Percentiles rank a stretch among this genome's conserved stretches.
phyloP scores from a whole-genome alignment of 1,284 basidiomycete species.

The Austropuccinia psidii region DNA sequence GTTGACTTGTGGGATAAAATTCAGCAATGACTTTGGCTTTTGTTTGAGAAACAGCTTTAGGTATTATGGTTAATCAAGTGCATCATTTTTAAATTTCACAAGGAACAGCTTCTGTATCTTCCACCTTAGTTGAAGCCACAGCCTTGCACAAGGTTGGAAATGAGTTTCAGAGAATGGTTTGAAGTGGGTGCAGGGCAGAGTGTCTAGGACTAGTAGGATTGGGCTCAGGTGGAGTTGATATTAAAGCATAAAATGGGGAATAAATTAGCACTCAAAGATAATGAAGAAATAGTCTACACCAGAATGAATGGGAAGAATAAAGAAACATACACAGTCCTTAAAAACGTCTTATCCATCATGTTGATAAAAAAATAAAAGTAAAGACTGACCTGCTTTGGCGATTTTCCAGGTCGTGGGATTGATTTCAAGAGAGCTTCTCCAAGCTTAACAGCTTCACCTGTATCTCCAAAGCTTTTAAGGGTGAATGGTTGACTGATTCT shows the following conservation, averaged over 20 bases:
- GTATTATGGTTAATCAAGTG: conserved; percentile 60
- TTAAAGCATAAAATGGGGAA: conserved; percentile 60
- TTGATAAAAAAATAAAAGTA: not conserved
- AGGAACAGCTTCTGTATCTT: conserved; percentile 13
- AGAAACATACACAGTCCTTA: no score
- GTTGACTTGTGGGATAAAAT: conserved; percentile 50
- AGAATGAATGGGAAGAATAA: not conserved
- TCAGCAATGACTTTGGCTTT: conserved; percentile 42
- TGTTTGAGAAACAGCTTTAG: conserved; percentile 46
- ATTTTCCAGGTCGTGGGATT: conserved; percentile 12
- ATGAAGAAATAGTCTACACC: conserved; percentile 58
- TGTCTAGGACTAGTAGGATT: conserved; percentile 63
- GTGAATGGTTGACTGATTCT: no score
- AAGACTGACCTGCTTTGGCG: conserved; percentile 26
- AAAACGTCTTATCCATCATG: no score
- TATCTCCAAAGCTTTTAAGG: no score
- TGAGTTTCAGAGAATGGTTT: conserved; percentile 61
- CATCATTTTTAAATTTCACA: conserved; percentile 66
- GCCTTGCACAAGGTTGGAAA: conserved; percentile 43
- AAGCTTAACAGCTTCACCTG: conserved; percentile 33
- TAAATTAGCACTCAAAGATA: conserved; percentile 67
- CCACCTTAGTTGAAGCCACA: conserved; percentile 31
- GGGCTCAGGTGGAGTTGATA: conserved; percentile 63
- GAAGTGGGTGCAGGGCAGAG: conserved; percentile 52
- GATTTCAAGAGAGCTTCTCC: conserved; percentile 16